Percentiles rank a stretch among this genome's conserved stretches.
phyloP scores from a whole-genome alignment of 176 grass and related monocot species.

The Carex kokanica region DNA sequence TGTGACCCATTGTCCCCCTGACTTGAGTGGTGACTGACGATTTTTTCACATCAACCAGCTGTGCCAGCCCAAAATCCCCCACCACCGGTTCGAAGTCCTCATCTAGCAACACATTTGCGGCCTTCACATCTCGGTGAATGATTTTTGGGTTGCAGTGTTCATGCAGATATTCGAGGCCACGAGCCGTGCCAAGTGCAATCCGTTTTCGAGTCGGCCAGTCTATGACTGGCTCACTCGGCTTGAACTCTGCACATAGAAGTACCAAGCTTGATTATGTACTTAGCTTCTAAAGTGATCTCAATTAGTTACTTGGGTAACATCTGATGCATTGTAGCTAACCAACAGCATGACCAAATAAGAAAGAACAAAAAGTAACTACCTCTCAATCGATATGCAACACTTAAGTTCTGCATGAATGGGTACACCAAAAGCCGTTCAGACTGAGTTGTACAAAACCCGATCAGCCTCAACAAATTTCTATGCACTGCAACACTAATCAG shows the following conservation, averaged over 20 bases:
- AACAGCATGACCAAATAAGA: constrained; percentile 22
- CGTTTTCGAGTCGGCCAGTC: constrained; percentile 82
- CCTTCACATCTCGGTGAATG: constrained; percentile 95
- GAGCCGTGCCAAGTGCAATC: constrained; percentile 86
- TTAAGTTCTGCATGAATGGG: constrained; percentile 98
- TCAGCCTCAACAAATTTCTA: constrained; percentile 87
- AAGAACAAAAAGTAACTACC: constrained; percentile 42
- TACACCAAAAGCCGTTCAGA: constrained; percentile 93
- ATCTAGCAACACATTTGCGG: constrained; percentile 95
- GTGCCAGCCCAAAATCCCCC: constrained; percentile 89
- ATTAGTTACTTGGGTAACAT: constrained; percentile 18
- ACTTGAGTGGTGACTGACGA: constrained; percentile 97
- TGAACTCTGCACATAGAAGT: constrained; percentile 64
- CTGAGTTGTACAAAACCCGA: constrained; percentile 95
- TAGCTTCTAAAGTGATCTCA: not conserved
- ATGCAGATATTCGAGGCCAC: constrained; percentile 89
- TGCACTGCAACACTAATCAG: constrained; percentile 98
- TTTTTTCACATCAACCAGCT: constrained; percentile 90
- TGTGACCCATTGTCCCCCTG: constrained; percentile 96
- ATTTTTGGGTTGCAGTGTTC: constrained; percentile 98
- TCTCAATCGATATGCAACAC: constrained; percentile 91
- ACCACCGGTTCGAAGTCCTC: constrained; percentile 87
- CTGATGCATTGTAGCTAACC: constrained; percentile 3
- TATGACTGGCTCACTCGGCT: constrained; percentile 71
- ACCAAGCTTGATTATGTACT: constrained; percentile 6